Evolutionary conservation across 2,329 filamentous ascomycete species (phyloP).

Genomic region (Rhytidhysteron rufulum): DNA sequence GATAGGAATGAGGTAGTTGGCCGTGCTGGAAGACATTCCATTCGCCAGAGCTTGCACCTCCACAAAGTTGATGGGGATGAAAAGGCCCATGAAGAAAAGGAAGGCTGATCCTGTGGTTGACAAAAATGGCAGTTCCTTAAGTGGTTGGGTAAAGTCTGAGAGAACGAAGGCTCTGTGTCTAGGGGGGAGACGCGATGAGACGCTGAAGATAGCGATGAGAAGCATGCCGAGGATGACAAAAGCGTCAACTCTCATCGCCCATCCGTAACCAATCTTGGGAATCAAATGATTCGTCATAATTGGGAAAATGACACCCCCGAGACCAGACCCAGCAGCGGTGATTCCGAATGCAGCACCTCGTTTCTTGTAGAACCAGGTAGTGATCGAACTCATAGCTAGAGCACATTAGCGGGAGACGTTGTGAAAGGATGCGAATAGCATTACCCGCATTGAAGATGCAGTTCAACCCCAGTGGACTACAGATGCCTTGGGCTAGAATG

Average conservation of each 20-base stretch:
- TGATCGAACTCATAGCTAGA: constrained; percentile 28
- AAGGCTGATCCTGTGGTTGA: constrained; percentile 24
- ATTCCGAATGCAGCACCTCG: constrained; percentile 44
- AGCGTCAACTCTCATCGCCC: constrained; percentile 54
- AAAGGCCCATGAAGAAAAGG: constrained; percentile 57
- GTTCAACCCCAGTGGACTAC: constrained; percentile 44
- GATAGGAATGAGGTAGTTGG: constrained; percentile 50
- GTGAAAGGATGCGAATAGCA: neutral
- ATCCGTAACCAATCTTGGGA: constrained; percentile 48
- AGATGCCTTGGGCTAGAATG: constrained; percentile 48
- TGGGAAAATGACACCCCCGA: constrained; percentile 53
- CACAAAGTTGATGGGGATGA: constrained; percentile 45
- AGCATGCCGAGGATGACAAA: constrained; percentile 58
- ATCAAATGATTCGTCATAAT: constrained; percentile 55
- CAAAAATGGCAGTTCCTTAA: constrained; percentile 11
- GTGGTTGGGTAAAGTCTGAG: constrained; percentile 7
- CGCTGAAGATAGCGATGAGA: constrained; percentile 47
- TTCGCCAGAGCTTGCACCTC: constrained; percentile 37
- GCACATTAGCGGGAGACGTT: neutral
- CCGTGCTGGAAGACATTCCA: constrained; percentile 44
- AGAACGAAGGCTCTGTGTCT: constrained; percentile 18
- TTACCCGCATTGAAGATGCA: constrained; percentile 41
- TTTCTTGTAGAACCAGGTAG: constrained; percentile 44
- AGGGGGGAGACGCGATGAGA: constrained; percentile 45
- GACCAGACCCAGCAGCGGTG: constrained; percentile 41